Evolutionary conservation across 768 basidiomycete genomes (phyloP), one percentile per base, ranked within the genome.

Genomic region (Cubamyces lactineus): DNA sequence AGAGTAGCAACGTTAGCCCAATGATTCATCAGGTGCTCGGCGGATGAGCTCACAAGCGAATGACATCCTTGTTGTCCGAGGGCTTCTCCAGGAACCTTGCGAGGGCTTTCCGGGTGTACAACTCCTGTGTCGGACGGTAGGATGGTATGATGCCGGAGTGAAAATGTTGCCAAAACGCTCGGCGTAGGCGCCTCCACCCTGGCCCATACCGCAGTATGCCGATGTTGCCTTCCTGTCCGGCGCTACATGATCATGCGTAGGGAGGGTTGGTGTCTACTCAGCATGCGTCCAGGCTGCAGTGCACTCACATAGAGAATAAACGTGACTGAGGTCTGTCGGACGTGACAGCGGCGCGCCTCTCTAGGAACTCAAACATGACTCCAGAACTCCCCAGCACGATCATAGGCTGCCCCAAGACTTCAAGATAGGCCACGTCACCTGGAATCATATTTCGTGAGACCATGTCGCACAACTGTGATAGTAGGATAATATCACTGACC

Each of bases 291-390:
- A n/a, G n/a, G n/a, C n/a, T n/a, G n/a, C n/a, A n/a, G n/a, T n/a
- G n/a, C n/a, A n/a, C n/a, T n/a, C 1, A 11, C 59, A 2, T 8
- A 65, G 56, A 65, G 24, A 3, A 42, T 26, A 7, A 55, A 2
- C 23, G 40, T 19, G 40, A 46, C 0, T 16, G 24, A 5, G 43
- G 54, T 30, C 76, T 61, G 40, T 69, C 70, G 8, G 73, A 73
- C 46, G 73, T 71, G 19, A 70, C 67, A 3, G 66, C 62, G 2
- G 71, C 67, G n/a, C 68, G 62, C 42, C 70, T 70, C n/a, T 73
- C 67, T 24, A 75, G 65, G 30, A 72, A 66, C 11, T 75, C 74
- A 1, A 43, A 40, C 23, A 68, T 67, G 11, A 66, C 62, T 11
- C 66, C 55, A 11, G 62, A 40, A 1, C 69, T 69, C 39, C 71